Evolutionary conservation across 2,329 filamentous ascomycete genomes (phyloP).

Genomic region (Triangularia verruculosa): DNA sequence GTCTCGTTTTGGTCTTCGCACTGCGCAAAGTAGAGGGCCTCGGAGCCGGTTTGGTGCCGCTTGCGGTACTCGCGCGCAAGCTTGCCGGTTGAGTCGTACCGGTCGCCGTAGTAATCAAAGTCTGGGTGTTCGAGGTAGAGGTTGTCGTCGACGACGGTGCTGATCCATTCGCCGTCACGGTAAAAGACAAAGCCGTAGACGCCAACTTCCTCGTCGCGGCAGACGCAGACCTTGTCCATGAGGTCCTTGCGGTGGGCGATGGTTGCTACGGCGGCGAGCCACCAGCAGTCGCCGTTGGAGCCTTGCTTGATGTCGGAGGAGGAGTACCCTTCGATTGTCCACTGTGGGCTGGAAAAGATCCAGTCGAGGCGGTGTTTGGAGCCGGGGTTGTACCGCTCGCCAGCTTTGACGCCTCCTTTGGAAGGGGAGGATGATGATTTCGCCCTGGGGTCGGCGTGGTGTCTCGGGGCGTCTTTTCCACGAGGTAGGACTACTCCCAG

Average conservation of each 20-base stretch:
- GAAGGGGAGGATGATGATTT: neutral
- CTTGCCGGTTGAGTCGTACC: constrained; percentile 14
- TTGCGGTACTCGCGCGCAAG: constrained; percentile 54
- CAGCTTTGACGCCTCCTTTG: constrained; percentile 13
- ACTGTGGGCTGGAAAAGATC: constrained; percentile 42
- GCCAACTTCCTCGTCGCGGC: constrained; percentile 67
- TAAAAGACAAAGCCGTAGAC: constrained; percentile 86
- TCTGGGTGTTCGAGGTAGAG: constrained; percentile 54
- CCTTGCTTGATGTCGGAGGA: constrained; percentile 79
- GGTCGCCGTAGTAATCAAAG: constrained; percentile 51
- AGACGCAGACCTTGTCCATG: constrained; percentile 72
- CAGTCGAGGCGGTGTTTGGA: constrained; percentile 44
- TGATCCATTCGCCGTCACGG: constrained; percentile 72
- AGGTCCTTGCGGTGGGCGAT: constrained; percentile 69
- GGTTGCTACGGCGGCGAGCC: constrained; percentile 76
- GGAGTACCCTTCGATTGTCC: constrained; percentile 70
- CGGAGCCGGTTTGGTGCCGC: constrained; percentile 64
- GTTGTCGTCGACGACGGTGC: constrained; percentile 56
- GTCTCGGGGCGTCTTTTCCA: neutral
- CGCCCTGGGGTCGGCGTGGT: neutral
- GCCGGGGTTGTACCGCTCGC: constrained; percentile 32
- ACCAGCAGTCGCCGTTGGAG: constrained; percentile 78
- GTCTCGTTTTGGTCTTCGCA: constrained; percentile 68
- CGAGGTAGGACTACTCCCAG: neutral
- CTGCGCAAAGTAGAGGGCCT: constrained; percentile 69